Conservation (phyloP, 768 basidiomycete species). For the Tremella mesenterica region DNA sequence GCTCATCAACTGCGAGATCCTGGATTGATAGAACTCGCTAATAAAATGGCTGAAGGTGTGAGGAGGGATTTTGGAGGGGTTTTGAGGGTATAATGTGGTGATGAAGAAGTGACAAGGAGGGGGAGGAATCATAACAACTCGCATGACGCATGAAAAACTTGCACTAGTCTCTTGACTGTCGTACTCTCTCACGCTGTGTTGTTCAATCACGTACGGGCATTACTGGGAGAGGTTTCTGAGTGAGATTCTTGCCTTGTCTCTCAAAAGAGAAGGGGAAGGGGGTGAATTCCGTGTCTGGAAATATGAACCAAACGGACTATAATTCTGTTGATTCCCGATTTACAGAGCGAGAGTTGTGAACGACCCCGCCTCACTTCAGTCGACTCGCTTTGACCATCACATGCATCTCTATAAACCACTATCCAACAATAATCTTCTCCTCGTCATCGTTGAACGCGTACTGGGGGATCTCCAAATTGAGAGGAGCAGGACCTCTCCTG, state of each 20-base stretch:
- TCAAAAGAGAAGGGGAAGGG: no score
- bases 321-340: no score
- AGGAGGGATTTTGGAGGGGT: constrained; percentile 14
- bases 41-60: constrained; percentile 10
- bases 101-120: neutral
- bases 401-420: constrained; percentile 19
- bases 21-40: constrained; percentile 19
- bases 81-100: neutral
- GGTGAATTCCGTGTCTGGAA: no score
- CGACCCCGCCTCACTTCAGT: no score
- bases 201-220: no score
- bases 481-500: constrained; percentile 91
- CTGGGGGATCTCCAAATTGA: constrained; percentile 87
- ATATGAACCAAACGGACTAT: no score
- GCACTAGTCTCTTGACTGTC: no score
- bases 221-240: no score
- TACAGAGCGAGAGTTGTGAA: no score
- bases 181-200: no score
- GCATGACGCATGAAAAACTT: neutral
- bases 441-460: constrained; percentile 83
- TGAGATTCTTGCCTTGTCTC: no score
- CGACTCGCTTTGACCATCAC: no score
- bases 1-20: constrained; percentile 31
- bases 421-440: constrained; percentile 80
- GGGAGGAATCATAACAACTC: constrained; percentile 1